Percentiles rank a stretch among this genome's conserved stretches.
These are phyloP conservation scores for Pythium coloratum DNA, from an alignment of 352 stramenopile genomes.

Conservation along the genomic window DNA sequence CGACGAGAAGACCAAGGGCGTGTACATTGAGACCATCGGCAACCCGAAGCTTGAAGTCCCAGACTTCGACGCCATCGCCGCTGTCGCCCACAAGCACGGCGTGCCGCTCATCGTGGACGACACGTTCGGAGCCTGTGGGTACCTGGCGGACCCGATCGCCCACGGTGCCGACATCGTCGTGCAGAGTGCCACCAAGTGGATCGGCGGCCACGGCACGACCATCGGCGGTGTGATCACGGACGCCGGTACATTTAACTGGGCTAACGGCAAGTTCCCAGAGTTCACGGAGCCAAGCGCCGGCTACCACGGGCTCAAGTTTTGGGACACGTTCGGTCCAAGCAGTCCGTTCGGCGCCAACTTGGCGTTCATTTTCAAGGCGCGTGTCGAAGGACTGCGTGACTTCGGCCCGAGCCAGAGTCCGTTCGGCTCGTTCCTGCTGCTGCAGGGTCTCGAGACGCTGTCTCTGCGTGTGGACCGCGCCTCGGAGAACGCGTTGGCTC, in stretches of 20 bases:
- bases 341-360: conserved; percentile 12
- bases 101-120: conserved; percentile 15
- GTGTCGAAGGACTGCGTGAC: conserved; percentile 12
- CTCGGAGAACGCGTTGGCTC: conserved; percentile 6
- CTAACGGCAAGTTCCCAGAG: conserved; percentile 12
- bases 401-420: conserved; percentile 8
- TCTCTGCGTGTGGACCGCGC: conserved; percentile 13
- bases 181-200: conserved; percentile 17
- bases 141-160: conserved; percentile 12
- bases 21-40: conserved; percentile 14
- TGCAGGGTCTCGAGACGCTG: conserved; percentile 14
- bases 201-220: conserved; percentile 12
- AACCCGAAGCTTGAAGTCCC: conserved; percentile 15
- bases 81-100: conserved; percentile 9
- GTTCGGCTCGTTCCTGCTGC: conserved; percentile 13
- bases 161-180: conserved; percentile 15
- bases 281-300: conserved; percentile 15
- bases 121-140: conserved; percentile 9
- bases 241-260: conserved; percentile 13
- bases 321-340: conserved; percentile 10
- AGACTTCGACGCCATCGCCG: conserved; percentile 14
- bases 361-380: conserved; percentile 13
- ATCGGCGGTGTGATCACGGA: conserved; percentile 16
- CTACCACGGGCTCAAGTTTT: conserved; percentile 17
- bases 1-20: conserved; percentile 15